Evolutionary conservation across 2,329 filamentous ascomycete genomes (phyloP).

Genomic region (Teratosphaeria gauchensis): DNA sequence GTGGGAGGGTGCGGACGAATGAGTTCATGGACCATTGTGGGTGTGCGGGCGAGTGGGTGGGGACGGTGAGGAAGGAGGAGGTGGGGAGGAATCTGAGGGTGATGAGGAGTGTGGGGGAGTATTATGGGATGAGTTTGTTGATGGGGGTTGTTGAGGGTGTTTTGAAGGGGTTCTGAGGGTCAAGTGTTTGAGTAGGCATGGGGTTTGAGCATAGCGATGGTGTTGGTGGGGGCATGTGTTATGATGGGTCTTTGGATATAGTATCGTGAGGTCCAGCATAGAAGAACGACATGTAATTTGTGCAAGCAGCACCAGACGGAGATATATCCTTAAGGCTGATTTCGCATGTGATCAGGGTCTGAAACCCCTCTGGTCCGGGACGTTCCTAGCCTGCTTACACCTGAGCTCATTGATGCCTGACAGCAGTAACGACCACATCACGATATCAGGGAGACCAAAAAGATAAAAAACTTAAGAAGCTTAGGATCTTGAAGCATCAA

Average conservation of each 20-base stretch:
- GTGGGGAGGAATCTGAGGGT: constrained; percentile 58
- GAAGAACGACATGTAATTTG: too few relatives aligned
- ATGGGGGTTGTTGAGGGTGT: constrained; percentile 70
- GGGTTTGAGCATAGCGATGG: constrained; percentile 8
- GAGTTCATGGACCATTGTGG: constrained; percentile 96
- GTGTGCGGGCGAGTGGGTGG: constrained; percentile 78
- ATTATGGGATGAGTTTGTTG: constrained; percentile 52
- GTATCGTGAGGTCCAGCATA: too few relatives aligned
- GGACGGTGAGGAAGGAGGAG: constrained; percentile 58
- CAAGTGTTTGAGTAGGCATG: constrained; percentile 3
- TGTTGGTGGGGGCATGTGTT: neutral
- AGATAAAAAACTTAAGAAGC: too few relatives aligned
- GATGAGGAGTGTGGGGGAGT: constrained; percentile 63
- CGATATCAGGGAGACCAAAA: too few relatives aligned
- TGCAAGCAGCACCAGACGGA: too few relatives aligned
- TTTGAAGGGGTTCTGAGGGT: constrained; percentile 67
- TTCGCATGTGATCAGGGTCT: neutral
- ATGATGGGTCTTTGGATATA: neutral
- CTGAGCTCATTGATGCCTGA: neutral
- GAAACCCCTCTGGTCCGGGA: neutral
- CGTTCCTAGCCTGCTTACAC: neutral
- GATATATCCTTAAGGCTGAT: too few relatives aligned
- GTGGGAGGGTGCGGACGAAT: constrained; percentile 59
- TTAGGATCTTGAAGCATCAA: too few relatives aligned
- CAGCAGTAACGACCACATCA: neutral